Base-by-base conservation (phyloP, 768 basidiomycete species). In the Mrakia blollopis region DNA sequence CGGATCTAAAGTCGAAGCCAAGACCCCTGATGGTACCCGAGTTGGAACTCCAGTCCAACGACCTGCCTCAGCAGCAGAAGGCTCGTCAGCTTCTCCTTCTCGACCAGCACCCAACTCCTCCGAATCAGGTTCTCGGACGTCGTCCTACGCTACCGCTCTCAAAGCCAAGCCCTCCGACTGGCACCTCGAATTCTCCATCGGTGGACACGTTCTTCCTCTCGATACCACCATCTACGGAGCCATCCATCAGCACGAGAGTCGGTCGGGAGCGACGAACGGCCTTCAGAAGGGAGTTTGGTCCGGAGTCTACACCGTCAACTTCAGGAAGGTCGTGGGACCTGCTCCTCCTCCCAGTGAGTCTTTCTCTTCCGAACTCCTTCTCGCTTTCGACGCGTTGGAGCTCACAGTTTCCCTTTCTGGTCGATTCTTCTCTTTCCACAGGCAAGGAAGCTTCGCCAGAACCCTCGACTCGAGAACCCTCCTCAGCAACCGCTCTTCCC, bases 141-240 rank as follows among this genome's bases (percentile, higher is more conserved):
- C 81, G 0, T 98, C 97, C 2, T 99, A 99, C 83, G 97, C 97
- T 41, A 91, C 94, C 5, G 95, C 95, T 18, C 87, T 98, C 76
- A 97, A 94, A 85, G 86, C 93, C 0, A 94, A 93, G 81, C 94
- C 96, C 6, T 89, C 88, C 23, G 96, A 98, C 81, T 99, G 94
- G 93, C 95, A 99, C 83, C 89, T 98, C 72, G 91, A 97, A 83
- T 98, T 99, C 84, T 91, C 88, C 13, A 91, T 98, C 89, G 93
- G 93, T 81, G 94, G 94, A 78, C 90, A 92, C 65, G 84, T 88
- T 30, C 85, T 98, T 25, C 91, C 92, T 0, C 84, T 95, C 77
- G 92, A 95, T 82, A 86, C 95, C 74, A 99, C 97, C 0, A 91
- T 99, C 71, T 99, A 97, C 81, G 97, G 97, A 11, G 96, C 94